A percentile compares a stretch with the other conserved stretches of the same genome.
These are phyloP conservation scores for Lasiosphaeria miniovina DNA, from an alignment of 495 filamentous ascomycete genomes.

Conservation along the genomic window DNA sequence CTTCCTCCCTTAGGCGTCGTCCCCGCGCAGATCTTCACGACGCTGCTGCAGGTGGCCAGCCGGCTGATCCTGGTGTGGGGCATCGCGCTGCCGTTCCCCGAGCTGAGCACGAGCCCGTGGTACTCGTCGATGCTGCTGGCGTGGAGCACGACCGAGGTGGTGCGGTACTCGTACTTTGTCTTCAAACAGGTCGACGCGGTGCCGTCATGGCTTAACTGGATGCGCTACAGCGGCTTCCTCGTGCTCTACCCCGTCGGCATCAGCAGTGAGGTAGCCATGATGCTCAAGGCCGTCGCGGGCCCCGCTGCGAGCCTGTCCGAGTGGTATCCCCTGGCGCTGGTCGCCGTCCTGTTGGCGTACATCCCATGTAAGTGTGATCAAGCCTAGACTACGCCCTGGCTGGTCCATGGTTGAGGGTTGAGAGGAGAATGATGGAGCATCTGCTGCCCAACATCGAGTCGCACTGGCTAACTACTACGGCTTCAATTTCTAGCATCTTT, in stretches of 20 bases:
- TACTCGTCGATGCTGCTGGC: conserved; percentile 74
- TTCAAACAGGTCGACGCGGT: conserved; percentile 57
- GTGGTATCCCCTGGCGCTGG: conserved; percentile 57
- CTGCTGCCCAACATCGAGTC: background rate
- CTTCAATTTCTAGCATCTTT: conserved; percentile 65
- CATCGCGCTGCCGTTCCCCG: conserved; percentile 65
- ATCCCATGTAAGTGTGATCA: conserved; percentile 64
- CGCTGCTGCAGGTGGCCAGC: conserved; percentile 79
- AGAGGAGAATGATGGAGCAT: background rate
- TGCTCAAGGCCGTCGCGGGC: conserved; percentile 62
- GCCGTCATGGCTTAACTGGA: conserved; percentile 69
- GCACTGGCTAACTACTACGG: background rate
- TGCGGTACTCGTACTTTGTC: conserved; percentile 86
- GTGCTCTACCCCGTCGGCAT: conserved; percentile 92
- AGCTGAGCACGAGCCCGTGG: conserved; percentile 44
- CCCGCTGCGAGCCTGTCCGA: conserved; percentile 50
- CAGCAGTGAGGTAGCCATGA: conserved; percentile 74
- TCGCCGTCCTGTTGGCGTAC: conserved; percentile 65
- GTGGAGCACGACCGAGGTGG: conserved; percentile 82
- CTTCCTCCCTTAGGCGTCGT: conserved; percentile 58
- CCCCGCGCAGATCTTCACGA: conserved; percentile 79
- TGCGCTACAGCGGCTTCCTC: conserved; percentile 91
- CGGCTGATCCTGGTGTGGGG: conserved; percentile 85
- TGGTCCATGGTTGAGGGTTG: background rate
- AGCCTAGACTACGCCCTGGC: conserved; percentile 1